Evolutionary conservation across 305 asterid species (phyloP).

Genomic region (Fraxinus platypoda): DNA sequence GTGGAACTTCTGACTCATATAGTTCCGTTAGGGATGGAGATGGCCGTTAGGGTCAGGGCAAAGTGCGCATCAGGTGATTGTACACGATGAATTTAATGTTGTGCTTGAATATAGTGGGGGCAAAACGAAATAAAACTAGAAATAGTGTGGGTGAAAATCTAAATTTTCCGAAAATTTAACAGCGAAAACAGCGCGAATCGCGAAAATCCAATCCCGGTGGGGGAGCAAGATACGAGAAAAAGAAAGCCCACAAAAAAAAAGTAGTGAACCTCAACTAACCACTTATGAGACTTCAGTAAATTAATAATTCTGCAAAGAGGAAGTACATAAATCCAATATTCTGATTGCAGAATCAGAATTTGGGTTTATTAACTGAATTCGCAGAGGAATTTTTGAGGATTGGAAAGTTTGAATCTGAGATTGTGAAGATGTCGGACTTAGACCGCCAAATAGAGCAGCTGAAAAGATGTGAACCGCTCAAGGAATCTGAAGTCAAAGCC

Average conservation of each 20-base stretch:
- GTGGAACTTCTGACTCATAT: background rate
- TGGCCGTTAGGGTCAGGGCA: background rate
- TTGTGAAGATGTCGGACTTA: conserved; percentile 76
- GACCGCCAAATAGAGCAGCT: conserved; percentile 95
- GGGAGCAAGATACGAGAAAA: background rate
- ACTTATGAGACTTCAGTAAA: background rate
- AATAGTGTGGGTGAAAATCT: conserved; percentile 4
- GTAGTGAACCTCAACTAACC: conserved; percentile 1
- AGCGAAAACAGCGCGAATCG: conserved; percentile 38
- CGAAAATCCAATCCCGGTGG: conserved; percentile 29
- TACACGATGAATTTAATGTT: background rate
- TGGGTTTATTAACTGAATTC: conserved; percentile 3
- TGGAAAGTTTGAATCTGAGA: conserved; percentile 20
- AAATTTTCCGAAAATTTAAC: conserved; percentile 18
- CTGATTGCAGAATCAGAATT: background rate
- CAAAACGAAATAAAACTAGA: background rate
- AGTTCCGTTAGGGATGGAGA: background rate
- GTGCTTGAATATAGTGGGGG: background rate
- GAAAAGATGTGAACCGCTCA: conserved; percentile 87
- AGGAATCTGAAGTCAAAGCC: conserved; percentile 83
- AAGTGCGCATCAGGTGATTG: background rate
- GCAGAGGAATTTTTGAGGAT: conserved; percentile 9
- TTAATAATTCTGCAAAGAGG: background rate
- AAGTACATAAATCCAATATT: background rate
- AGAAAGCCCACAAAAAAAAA: conserved; percentile 7